Evolutionary conservation across 768 basidiomycete species (phyloP), one percentile per base, ranked within the genome.

Genomic region (Suillus fuscotomentosus): DNA sequence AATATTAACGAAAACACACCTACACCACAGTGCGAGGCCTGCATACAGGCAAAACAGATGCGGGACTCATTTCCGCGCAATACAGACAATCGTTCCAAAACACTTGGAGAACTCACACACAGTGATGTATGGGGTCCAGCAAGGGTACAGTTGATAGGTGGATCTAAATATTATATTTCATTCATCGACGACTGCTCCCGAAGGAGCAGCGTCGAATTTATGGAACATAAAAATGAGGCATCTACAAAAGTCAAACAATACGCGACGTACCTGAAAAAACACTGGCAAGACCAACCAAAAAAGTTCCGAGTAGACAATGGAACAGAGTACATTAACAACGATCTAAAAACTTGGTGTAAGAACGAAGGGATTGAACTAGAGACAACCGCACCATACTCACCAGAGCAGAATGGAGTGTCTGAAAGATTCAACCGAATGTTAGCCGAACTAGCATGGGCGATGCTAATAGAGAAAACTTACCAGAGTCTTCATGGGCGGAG

Each of bases 341-440:
- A 64, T 2, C 43, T 77, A 13, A 68, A 66, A 45, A 15, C 54
- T 0, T 78, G 73, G 66, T 70, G 70, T 38, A 62, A 42, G 0
- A 5, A 57, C 31, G 0, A 63, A 69, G 1, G 78, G 79, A 0
- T 78, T 79, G 7, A 68, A 69, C 0, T 63, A 78, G 0, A 81
- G 17, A 69, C 67, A 0, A 77, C 73, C 0, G 73, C 72, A 5
- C 80, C 77, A 2, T 79, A 81, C 39, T 75, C 77, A 8, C 77
- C 77, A 0, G 66, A 74, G 0, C 77, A 81, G 34, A 82, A 81
- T 63, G 76, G 73, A 8, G 61, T 73, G n/a, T 75, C 80, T 0
- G 80, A 84, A 43, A 55, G 72, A 0, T 72, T 73, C n/a, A 82
- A 81, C 59, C 39, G 69, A 4, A 80, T 75, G 0, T 42, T 78